Percentiles rank a stretch among this genome's conserved stretches.
These are phyloP conservation scores for Neurospora sp. DNA, from an alignment of 2,329 filamentous ascomycete species.

Conservation along the genomic window DNA sequence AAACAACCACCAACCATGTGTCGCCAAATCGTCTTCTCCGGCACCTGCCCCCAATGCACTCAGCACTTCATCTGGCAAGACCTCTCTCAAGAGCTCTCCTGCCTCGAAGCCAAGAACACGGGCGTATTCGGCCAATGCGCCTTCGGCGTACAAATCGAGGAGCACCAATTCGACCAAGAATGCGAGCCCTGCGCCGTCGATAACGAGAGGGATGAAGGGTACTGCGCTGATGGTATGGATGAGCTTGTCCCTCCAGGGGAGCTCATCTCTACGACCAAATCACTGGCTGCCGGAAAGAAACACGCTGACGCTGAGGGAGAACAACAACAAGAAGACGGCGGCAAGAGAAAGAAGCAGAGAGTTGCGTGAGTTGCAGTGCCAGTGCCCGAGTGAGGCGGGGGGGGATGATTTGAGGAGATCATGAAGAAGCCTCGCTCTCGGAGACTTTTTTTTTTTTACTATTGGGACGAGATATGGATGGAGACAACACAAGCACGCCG, in stretches of 20 bases:
- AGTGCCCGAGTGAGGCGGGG: neutral
- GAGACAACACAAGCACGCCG: neutral
- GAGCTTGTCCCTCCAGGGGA: neutral
- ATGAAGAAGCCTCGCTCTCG: neutral
- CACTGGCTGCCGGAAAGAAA: neutral
- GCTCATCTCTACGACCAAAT: neutral
- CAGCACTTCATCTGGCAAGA: constrained; percentile 32
- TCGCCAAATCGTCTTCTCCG: constrained; percentile 34
- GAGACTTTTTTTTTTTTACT: neutral
- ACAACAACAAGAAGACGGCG: neutral
- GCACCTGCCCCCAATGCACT: constrained; percentile 33
- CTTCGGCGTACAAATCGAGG: constrained; percentile 29
- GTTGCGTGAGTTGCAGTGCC: neutral
- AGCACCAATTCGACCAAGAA: constrained; percentile 38
- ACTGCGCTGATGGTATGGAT: constrained; percentile 24
- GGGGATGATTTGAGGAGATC: neutral
- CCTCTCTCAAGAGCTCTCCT: constrained; percentile 35
- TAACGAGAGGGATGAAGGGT: constrained; percentile 30
- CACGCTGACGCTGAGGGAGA: neutral
- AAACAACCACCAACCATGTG: constrained; percentile 27
- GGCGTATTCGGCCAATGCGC: constrained; percentile 34
- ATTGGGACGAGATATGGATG: neutral
- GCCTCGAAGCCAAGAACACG: constrained; percentile 39
- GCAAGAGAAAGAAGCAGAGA: neutral
- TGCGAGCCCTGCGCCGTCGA: constrained; percentile 33